A percentile compares a stretch with the other conserved stretches of the same genome.
phyloP scores from a whole-genome alignment of 331 rosid genomes.

The Quercus tomentella region DNA sequence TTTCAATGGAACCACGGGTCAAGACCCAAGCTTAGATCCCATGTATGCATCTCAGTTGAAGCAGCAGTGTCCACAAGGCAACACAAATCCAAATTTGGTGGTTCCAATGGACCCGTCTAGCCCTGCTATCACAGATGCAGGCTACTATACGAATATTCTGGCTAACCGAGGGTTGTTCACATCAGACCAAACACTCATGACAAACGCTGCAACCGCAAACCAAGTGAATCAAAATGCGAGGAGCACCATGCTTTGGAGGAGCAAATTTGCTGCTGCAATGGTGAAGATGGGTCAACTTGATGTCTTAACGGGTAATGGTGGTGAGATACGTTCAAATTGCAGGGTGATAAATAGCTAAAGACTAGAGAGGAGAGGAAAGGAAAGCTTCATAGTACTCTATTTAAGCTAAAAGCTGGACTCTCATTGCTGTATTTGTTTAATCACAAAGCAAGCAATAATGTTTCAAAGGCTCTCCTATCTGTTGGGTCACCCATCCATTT shows the following conservation, averaged over 20 bases:
- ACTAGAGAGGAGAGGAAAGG: constrained; percentile 1
- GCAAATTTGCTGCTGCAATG: constrained; percentile 57
- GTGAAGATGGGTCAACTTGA: constrained; percentile 66
- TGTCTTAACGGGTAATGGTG: constrained; percentile 42
- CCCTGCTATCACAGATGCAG: constrained; percentile 37
- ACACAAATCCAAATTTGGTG: constrained; percentile 39
- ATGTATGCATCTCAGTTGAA: constrained; percentile 44
- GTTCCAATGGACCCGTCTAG: constrained; percentile 63
- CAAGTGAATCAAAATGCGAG: constrained; percentile 45
- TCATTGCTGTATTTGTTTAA: background rate
- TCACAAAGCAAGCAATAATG: background rate
- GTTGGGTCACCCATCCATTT: too few species aligned
- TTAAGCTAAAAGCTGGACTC: background rate
- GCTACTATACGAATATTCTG: constrained; percentile 36
- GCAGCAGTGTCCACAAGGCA: constrained; percentile 54
- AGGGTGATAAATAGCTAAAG: constrained; percentile 30
- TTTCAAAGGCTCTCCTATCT: too few species aligned
- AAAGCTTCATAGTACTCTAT: background rate
- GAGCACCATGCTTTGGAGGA: constrained; percentile 36
- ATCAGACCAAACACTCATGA: constrained; percentile 64
- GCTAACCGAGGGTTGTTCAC: constrained; percentile 51
- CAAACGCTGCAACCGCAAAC: constrained; percentile 30
- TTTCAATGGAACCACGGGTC: constrained; percentile 41
- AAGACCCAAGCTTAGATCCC: constrained; percentile 61
- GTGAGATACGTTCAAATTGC: constrained; percentile 63